Conservation (phyloP, 805 yeast species). For the Candida montana region DNA sequence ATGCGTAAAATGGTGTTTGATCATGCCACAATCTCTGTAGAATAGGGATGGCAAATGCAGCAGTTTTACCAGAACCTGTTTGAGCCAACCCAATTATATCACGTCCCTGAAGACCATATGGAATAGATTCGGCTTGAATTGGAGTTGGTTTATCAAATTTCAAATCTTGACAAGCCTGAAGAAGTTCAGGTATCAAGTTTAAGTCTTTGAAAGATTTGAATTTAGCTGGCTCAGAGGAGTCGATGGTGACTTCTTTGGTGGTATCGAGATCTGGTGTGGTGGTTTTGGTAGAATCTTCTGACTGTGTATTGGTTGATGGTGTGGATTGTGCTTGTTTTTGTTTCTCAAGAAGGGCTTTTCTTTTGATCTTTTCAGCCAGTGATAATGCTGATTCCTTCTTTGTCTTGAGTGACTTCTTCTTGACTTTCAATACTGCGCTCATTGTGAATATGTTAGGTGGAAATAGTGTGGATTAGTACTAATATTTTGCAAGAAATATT, state of each 20-base stretch:
- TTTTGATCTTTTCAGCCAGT: constrained; percentile 52
- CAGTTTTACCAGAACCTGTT: constrained; percentile 97
- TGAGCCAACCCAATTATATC: constrained; percentile 96
- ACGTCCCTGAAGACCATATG: constrained; percentile 83
- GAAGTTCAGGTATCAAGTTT: constrained; percentile 67
- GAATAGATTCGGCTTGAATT: constrained; percentile 86
- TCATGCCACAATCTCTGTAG: constrained; percentile 86
- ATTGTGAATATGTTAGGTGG: not conserved
- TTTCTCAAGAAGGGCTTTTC: constrained; percentile 30
- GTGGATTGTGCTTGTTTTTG: constrained; percentile 2
- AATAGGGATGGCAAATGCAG: constrained; percentile 96
- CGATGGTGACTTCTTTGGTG: constrained; percentile 12
- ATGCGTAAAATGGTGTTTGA: constrained; percentile 82
- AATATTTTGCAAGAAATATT: no score
- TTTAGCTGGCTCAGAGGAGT: constrained; percentile 16
- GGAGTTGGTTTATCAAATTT: constrained; percentile 86
- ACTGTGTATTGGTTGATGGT: constrained; percentile 2
- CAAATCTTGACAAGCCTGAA: constrained; percentile 72
- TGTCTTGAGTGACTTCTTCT: constrained; percentile 22
- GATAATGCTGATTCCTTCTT: constrained; percentile 36
- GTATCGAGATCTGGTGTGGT: constrained; percentile 10
- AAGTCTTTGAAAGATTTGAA: constrained; percentile 47
- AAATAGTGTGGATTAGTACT: no score
- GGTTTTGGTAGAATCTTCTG: not conserved
- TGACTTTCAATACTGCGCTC: constrained; percentile 5